Evolutionary conservation across 805 yeast genomes (phyloP).

Genomic region (Candida xiaguanensis): DNA sequence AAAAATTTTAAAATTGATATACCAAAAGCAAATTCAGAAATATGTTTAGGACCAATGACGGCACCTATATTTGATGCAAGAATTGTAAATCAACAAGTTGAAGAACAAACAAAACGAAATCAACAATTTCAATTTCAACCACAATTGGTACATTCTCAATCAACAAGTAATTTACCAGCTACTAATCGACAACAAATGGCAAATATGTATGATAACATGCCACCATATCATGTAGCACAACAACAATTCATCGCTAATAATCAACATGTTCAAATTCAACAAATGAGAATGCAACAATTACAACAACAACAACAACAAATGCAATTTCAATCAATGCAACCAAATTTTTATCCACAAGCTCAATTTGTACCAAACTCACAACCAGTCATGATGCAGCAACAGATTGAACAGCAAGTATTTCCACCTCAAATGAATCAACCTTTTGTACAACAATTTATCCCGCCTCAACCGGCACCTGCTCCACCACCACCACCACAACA

Average conservation of each 20-base stretch:
- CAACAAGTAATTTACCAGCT: constrained; percentile 2
- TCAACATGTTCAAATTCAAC: constrained; percentile 5
- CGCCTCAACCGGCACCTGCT: neutral
- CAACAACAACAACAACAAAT: constrained; percentile 6
- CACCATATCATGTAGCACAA: constrained; percentile 1
- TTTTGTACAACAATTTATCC: neutral
- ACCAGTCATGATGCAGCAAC: neutral
- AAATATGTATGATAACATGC: constrained; percentile 1
- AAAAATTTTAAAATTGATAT: constrained; percentile 9
- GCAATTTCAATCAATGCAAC: neutral
- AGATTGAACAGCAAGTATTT: constrained; percentile 3
- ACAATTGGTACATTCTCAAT: constrained; percentile 9
- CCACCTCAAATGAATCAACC: constrained; percentile 4
- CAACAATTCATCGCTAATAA: constrained; percentile 4
- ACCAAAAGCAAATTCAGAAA: constrained; percentile 7
- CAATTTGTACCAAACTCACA: constrained; percentile 1
- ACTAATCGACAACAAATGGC: neutral
- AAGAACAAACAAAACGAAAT: constrained; percentile 9
- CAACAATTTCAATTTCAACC: constrained; percentile 6
- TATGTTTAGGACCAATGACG: constrained; percentile 24
- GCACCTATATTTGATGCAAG: constrained; percentile 35
- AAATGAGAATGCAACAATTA: constrained; percentile 1
- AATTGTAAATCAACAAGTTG: constrained; percentile 16
- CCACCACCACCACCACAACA: neutral
- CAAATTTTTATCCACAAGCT: neutral